Base-by-base conservation (phyloP, 768 basidiomycete genomes). In the Panus rudis region DNA sequence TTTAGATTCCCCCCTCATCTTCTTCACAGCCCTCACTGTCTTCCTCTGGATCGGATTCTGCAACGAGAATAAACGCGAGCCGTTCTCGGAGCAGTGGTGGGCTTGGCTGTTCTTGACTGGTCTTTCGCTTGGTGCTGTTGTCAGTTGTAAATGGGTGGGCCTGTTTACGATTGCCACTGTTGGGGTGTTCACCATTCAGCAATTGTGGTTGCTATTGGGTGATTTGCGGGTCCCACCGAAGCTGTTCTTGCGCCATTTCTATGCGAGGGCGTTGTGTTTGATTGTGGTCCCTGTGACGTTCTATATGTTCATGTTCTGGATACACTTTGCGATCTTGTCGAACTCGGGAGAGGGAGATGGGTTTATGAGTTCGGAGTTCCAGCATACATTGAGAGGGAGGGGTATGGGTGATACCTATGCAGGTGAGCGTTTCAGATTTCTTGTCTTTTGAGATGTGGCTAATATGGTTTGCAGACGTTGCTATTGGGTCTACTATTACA, bases 301-400 rank as follows among this genome's bases (percentile, higher is more conserved):
- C 61, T 99, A 99, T 68, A 92, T 98, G 89, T 61, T 69, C 58
- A 96, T 96, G 88, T 99, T 99, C 70, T 76, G 84, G 63, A 81
- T 99, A 41, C 96, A 99, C 61, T 97, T 98, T 66, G 56, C 82
- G 57, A 75, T 99, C 52, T 70, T 99, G 22, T 76, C 80, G 56
- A 86, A 84, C 62, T 86, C 88, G 2, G 96, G 96, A 24, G 94
- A 98, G 41, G 96, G 96, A 0, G 96, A 98, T 60, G 92, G 93
- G 1, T 99, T 99, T 65, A 99, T 99, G 96, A 94, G 89, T 66
- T 89, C 92, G 2, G 93, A 92, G 60, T 99, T 99, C 68, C 93
- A 97, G 65, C 94, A 98, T 58, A 97, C 93, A 0, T 71, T 99
- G 11, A 72, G 81, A 13, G 92, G 92, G 5, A 81, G 81, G 33